Evolutionary conservation across 371 early-diverging fungal genomes (phyloP).

Genomic region (Blyttiomyces sp.): DNA sequence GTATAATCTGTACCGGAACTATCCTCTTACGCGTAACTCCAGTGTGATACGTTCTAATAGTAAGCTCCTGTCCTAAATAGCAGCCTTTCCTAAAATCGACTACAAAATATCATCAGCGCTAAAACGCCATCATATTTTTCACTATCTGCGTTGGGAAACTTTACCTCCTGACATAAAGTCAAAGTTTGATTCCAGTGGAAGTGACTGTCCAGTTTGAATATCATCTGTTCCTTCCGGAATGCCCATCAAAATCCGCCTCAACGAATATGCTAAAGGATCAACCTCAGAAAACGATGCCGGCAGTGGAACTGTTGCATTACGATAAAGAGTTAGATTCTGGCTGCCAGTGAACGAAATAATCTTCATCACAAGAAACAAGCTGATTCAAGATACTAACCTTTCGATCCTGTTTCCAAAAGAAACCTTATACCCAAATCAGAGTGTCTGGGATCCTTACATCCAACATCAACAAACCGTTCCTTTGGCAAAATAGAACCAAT

Average conservation of each 20-base stretch:
- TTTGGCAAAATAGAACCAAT: conserved; percentile 24
- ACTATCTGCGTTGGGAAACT: background rate
- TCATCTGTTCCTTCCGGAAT: conserved; percentile 89
- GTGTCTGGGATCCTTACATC: conserved; percentile 38
- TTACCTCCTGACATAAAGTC: conserved; percentile 87
- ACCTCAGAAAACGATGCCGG: conserved; percentile 48
- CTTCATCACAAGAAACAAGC: background rate
- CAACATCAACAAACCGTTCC: conserved; percentile 35
- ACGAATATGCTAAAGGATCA: conserved; percentile 59
- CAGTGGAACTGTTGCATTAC: conserved; percentile 9
- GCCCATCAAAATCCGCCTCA: conserved; percentile 77
- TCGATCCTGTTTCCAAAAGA: conserved; percentile 12
- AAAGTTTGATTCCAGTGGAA: conserved; percentile 89
- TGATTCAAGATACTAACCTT: conserved; percentile 2
- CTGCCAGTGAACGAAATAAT: background rate
- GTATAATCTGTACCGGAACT: conserved; percentile 69
- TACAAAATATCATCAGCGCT: conserved; percentile 19
- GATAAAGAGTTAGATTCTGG: background rate
- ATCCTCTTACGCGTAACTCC: conserved; percentile 92
- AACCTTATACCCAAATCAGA: conserved; percentile 42
- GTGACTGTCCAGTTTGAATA: conserved; percentile 58
- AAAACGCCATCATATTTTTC: background rate
- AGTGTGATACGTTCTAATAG: conserved; percentile 91
- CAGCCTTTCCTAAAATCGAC: conserved; percentile 97
- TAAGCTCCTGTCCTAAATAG: conserved; percentile 96